Percentiles rank a stretch among this genome's conserved stretches.
Evolutionary conservation across 2,329 filamentous ascomycete genomes (phyloP).

Genomic region (Scedosporium aurantiacum): DNA sequence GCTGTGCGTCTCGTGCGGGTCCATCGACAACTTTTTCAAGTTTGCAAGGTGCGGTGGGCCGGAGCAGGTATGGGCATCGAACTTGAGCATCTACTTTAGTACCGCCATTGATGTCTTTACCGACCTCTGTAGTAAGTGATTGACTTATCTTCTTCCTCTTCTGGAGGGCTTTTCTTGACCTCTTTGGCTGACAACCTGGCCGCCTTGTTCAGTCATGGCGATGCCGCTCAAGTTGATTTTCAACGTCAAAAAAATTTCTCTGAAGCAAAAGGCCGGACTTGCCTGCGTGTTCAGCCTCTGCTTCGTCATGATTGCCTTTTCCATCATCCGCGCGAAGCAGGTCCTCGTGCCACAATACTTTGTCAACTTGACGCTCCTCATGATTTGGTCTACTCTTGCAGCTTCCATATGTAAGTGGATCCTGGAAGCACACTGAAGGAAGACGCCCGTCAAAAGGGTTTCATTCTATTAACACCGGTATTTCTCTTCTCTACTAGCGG

Average conservation of each 20-base stretch:
- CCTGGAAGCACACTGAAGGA: too few relatives aligned
- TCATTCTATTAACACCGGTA: background rate
- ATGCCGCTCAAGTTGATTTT: conserved; percentile 13
- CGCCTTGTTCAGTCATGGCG: conserved; percentile 13
- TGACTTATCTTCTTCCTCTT: too few relatives aligned
- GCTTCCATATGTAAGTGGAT: conserved; percentile 4
- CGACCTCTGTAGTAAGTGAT: conserved; percentile 10
- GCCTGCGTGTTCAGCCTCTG: conserved; percentile 13
- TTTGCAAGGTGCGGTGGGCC: conserved; percentile 2
- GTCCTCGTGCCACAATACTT: conserved; percentile 10
- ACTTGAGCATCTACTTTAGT: conserved; percentile 2
- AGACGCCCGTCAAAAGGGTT: background rate
- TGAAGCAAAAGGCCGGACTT: conserved; percentile 12
- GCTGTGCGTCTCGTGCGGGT: conserved; percentile 10
- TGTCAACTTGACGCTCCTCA: conserved; percentile 12
- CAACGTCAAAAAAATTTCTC: conserved; percentile 7
- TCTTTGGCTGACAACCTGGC: conserved; percentile 10
- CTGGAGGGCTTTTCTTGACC: too few relatives aligned
- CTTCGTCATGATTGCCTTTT: conserved; percentile 13
- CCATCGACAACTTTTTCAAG: conserved; percentile 2
- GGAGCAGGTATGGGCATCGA: conserved; percentile 7
- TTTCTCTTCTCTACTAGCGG: conserved; percentile 1
- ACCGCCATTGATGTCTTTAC: conserved; percentile 5
- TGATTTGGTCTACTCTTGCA: conserved; percentile 9
- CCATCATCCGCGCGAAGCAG: conserved; percentile 14